Evolutionary conservation across 345 rosid species (phyloP), one percentile per base, ranked within the genome.

Genomic region (Gossypium thurberi): DNA sequence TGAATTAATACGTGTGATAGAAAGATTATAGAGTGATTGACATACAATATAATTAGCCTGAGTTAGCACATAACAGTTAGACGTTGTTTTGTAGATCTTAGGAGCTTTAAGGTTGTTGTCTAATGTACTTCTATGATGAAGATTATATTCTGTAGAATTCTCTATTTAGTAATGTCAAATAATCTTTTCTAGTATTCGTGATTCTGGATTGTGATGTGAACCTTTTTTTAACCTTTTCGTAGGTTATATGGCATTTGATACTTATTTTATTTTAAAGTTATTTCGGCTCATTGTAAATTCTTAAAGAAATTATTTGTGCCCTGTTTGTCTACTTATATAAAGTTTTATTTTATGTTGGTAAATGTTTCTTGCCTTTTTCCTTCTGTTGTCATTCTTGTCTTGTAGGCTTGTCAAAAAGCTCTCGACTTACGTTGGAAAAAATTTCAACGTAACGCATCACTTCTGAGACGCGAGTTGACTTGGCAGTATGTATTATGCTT

Each of bases 401-500:
- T 76, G 72, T 79, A 95, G 99, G 92, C 90, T 76, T 89, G 93
- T 18, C 78, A 76, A 69, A 80, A 79, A 11, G 97, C 99, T 64
- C 84, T 95, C 20, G 80, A 85, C 75, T 72, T 74, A 68, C 87
- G 98, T 51, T 74, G 85, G 87, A 69, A 53, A 25, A 95, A 92
- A 85, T 95, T 89, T 75, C 79, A 83, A 51, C 86, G 91, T 70
- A 95, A 87, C 76, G 85, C 85, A 55, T 58, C 80, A 57, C 80
- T 76, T 77, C 81, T 87, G 77, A 90, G 76, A 79, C 89, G 91
- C 26, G 87, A 88, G 69, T 79, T 90, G 73, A 95, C 97, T 75
- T 90, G 95, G 93, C 84, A 87, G 99, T 92, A 91, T 75, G 89
- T 18, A 42, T 52, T 17, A 23, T 37, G 70, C 76, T 44, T 48